Conservation (phyloP, 345 rosid species). For the Mallotus nudiflorus region DNA sequence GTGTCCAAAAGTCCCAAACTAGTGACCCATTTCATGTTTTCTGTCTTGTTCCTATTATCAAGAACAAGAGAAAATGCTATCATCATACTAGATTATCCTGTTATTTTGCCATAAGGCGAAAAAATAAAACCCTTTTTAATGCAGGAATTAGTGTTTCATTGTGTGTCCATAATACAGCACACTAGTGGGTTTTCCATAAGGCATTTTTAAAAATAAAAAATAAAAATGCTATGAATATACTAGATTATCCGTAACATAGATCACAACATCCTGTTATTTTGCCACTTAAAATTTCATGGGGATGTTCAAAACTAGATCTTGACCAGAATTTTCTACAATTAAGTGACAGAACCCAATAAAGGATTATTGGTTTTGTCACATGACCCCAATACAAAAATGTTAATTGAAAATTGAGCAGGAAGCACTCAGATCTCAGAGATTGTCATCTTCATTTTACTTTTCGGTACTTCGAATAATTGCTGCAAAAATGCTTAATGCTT, state of each 20-base stretch:
- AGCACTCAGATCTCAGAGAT: background rate
- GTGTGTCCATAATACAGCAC: background rate
- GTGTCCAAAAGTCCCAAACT: background rate
- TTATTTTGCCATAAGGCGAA: too few species aligned
- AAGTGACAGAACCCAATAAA: background rate
- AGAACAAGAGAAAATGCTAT: too few species aligned
- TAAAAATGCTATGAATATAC: background rate
- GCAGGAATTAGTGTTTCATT: background rate
- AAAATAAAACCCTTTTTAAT: too few species aligned
- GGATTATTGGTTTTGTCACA: background rate
- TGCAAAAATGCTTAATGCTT: background rate
- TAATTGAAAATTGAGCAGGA: background rate
- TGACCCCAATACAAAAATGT: background rate
- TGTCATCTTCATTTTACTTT: background rate
- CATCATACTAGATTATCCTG: too few species aligned
- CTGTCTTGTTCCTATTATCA: background rate
- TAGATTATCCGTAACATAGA: background rate
- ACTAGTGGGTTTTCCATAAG: background rate
- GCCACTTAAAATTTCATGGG: background rate
- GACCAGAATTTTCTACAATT: background rate
- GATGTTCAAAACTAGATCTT: background rate
- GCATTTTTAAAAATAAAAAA: background rate
- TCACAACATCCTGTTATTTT: background rate
- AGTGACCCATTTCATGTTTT: conserved; percentile 4
- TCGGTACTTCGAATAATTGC: background rate